Percentiles rank a stretch among this genome's conserved stretches.
Evolutionary conservation across 805 yeast species (phyloP).

Genomic region (Debaryomyces castellii): DNA sequence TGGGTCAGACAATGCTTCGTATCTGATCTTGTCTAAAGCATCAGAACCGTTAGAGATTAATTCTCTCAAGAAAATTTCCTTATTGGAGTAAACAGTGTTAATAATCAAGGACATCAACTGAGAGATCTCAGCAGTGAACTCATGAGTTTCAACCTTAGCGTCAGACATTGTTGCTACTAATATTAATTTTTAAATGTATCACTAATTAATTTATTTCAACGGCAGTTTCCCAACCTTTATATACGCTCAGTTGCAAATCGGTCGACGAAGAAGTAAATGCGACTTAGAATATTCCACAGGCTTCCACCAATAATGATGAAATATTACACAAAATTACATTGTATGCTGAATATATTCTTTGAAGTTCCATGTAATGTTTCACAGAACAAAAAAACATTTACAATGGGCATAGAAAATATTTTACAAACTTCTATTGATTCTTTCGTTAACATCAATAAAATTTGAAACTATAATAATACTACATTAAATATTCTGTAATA

Average conservation of each 20-base stretch:
- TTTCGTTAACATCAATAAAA: no score
- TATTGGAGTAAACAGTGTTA: slow-evolving; percentile 99
- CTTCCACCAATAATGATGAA: slow-evolving; percentile 19
- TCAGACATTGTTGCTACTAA: slow-evolving; percentile 42
- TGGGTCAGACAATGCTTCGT: slow-evolving; percentile 92
- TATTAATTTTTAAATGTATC: background rate
- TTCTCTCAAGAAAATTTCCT: slow-evolving; percentile 98
- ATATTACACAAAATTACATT: background rate
- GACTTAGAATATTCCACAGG: slow-evolving; percentile 28
- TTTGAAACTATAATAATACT: no score
- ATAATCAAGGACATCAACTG: slow-evolving; percentile 99
- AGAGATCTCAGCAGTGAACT: slow-evolving; percentile 99
- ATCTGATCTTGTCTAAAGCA: slow-evolving; percentile 98
- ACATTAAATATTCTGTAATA: no score
- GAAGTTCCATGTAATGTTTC: background rate
- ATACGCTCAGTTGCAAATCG: slow-evolving; percentile 15
- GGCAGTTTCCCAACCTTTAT: slow-evolving; percentile 4
- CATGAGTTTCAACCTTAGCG: slow-evolving; percentile 73
- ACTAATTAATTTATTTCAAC: background rate
- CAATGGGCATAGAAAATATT: no score
- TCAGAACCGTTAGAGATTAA: slow-evolving; percentile 98
- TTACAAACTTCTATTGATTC: no score
- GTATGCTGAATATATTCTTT: background rate
- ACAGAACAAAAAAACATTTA: no score
- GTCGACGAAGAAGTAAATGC: slow-evolving; percentile 10